Evolutionary conservation across 768 basidiomycete species (phyloP), one percentile per base, ranked within the genome.

Genomic region (Xerocomellus dryophilus): DNA sequence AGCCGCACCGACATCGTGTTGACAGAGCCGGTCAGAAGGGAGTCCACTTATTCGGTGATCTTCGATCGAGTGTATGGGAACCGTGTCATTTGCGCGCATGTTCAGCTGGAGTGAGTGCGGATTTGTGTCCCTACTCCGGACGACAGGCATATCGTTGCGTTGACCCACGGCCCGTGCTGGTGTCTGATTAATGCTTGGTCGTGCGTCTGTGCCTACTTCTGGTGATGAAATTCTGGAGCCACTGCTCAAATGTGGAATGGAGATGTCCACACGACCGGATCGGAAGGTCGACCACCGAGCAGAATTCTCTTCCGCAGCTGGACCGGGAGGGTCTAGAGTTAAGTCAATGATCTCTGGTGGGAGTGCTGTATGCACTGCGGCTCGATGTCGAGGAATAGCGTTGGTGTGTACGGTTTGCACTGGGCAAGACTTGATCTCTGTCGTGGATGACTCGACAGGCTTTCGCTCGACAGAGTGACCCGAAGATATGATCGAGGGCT

Each of bases 221-320:
- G 29, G 35, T 17, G 50, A 41, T 21, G 40, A 49, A 18, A 18
- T 9, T 20, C n/a, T 34, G 11, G 40, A 47, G 27, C 18, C 18
- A 17, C 32, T 46, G 42, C 17, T 21, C 29, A 21, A 45, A 32
- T 39, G 43, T n/a, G 52, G 45, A 14, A 62, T 29, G n/a, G 2
- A 46, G 32, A 72, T 36, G 20, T 50, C 51, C 38, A 67, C 27
- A 29, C 29, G 18, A 17, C 69, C 69, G 7, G 69, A 71, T 21
- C 61, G 66, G 51, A 71, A 71, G 20, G 58, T 25, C 31, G 35
- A 55, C 66, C 62, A 62, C 31, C 64, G 57, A 54, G 23, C n/a
- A 39, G 43, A 21, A 32, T n/a, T n/a, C 11, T n/a, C 34, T 46
- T 47, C 40, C 5, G 11, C 31, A 6, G 17, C 23, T 9, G 50